Conservation (phyloP, 352 stramenopile species). For the Phytophthora citrophthora region DNA sequence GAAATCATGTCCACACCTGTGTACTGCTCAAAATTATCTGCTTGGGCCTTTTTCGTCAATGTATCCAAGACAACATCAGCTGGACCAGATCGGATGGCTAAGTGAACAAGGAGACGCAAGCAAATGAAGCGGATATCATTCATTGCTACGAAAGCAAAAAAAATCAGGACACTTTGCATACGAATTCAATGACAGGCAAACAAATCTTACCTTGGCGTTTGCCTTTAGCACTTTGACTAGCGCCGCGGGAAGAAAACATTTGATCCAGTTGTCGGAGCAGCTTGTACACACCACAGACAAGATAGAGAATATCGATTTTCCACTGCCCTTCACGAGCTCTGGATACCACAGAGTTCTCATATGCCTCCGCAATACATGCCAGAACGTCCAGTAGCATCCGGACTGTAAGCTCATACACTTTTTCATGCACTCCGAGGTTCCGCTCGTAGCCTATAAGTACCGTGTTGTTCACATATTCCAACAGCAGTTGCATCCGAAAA, state of each 20-base stretch:
- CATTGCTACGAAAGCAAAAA: conserved; percentile 32
- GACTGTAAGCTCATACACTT: conserved; percentile 56
- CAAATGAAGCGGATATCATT: conserved; percentile 54
- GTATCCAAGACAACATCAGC: conserved; percentile 44
- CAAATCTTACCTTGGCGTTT: conserved; percentile 41
- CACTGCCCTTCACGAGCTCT: conserved; percentile 54
- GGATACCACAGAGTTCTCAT: conserved; percentile 56
- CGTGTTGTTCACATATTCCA: conserved; percentile 49
- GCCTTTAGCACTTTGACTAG: conserved; percentile 25
- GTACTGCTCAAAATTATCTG: conserved; percentile 38
- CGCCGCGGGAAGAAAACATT: conserved; percentile 47
- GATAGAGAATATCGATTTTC: conserved; percentile 80
- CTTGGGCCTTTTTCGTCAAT: conserved; percentile 37
- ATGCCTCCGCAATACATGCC: conserved; percentile 47
- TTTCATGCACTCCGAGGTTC: conserved; percentile 66
- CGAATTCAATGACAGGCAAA: not conserved
- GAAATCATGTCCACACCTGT: conserved; percentile 50
- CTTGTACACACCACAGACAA: conserved; percentile 64
- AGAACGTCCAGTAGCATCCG: conserved; percentile 62
- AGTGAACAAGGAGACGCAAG: conserved; percentile 53
- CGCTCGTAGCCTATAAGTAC: conserved; percentile 58
- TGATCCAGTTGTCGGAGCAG: conserved; percentile 56
- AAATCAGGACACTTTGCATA: not conserved
- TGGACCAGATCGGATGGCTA: conserved; percentile 53
- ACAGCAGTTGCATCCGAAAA: conserved; percentile 50